A percentile compares a stretch with the other conserved stretches of the same genome.
phyloP scores from a whole-genome alignment of 192 early-diverging fungal species.

The Backusella sp. region DNA sequence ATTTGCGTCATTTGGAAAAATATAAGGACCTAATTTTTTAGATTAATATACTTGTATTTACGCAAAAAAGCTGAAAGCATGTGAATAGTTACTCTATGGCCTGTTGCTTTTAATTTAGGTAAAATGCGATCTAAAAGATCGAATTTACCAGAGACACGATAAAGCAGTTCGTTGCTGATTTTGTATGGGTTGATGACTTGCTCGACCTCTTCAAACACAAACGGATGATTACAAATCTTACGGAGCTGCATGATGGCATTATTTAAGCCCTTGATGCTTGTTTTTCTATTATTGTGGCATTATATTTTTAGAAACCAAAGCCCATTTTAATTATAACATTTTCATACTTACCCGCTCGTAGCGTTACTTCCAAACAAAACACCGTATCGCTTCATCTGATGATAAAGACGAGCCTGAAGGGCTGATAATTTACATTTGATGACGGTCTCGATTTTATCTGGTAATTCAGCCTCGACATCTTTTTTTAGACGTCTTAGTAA shows the following conservation, averaged over 20 bases:
- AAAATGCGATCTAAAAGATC: conserved; percentile 92
- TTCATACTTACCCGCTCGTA: conserved; percentile 53
- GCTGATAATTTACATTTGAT: conserved; percentile 89
- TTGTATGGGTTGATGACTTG: conserved; percentile 69
- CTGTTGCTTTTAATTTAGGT: conserved; percentile 76
- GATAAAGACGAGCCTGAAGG: conserved; percentile 78
- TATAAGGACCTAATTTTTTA: conserved; percentile 51
- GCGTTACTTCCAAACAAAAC: conserved; percentile 67
- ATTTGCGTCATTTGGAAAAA: conserved; percentile 86
- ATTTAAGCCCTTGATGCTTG: conserved; percentile 76
- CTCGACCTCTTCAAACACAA: conserved; percentile 92
- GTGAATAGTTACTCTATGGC: conserved; percentile 69
- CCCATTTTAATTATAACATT: background rate
- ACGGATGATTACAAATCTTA: conserved; percentile 98
- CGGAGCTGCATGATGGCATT: conserved; percentile 97
- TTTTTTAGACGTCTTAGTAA: conserved; percentile 93
- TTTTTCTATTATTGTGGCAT: conserved; percentile 32
- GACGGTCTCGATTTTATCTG: conserved; percentile 93
- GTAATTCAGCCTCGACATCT: conserved; percentile 96
- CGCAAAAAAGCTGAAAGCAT: background rate
- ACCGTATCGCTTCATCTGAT: conserved; percentile 80
- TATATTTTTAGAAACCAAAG: background rate
- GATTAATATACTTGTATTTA: background rate
- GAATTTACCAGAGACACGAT: conserved; percentile 89
- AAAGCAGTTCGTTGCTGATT: conserved; percentile 72